phyloP scores from a whole-genome alignment of 495 filamentous ascomycete genomes.

The Tuber microsphaerosporum region DNA sequence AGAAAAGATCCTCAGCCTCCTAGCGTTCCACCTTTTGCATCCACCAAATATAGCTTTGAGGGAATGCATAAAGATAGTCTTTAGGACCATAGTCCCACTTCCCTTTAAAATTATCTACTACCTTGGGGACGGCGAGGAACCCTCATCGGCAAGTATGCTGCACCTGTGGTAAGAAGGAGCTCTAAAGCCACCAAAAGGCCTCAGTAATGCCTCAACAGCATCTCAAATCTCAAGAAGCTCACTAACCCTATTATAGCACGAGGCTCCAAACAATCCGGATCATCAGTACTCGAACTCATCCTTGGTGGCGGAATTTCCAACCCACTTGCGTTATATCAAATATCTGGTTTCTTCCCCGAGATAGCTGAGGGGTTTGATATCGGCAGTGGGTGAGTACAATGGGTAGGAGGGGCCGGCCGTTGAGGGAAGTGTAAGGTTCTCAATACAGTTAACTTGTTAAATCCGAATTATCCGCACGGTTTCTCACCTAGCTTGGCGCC shows the following conservation, averaged over 20 bases:
- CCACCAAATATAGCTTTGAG: background rate
- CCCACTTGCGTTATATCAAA: background rate
- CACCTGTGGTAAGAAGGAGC: background rate
- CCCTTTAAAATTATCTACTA: background rate
- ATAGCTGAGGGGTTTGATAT: background rate
- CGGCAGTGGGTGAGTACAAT: background rate
- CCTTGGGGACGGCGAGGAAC: constrained; percentile 2
- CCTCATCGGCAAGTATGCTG: background rate
- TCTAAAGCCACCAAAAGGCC: background rate
- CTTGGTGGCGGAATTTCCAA: background rate
- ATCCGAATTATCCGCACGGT: background rate
- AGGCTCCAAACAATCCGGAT: background rate
- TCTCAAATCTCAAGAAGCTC: background rate
- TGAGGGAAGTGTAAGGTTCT: background rate
- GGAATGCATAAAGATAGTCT: background rate
- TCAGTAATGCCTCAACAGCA: background rate
- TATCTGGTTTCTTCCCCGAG: background rate
- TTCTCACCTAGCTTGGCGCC: background rate
- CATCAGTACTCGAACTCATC: background rate
- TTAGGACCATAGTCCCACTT: background rate
- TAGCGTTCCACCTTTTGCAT: background rate
- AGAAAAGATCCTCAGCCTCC: background rate
- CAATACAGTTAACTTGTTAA: background rate
- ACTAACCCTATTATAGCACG: background rate
- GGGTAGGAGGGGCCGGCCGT: background rate